Conservation (phyloP, 225 moss, liverwort and hornwort genomes). For the Physcomitrellopsis africana region DNA sequence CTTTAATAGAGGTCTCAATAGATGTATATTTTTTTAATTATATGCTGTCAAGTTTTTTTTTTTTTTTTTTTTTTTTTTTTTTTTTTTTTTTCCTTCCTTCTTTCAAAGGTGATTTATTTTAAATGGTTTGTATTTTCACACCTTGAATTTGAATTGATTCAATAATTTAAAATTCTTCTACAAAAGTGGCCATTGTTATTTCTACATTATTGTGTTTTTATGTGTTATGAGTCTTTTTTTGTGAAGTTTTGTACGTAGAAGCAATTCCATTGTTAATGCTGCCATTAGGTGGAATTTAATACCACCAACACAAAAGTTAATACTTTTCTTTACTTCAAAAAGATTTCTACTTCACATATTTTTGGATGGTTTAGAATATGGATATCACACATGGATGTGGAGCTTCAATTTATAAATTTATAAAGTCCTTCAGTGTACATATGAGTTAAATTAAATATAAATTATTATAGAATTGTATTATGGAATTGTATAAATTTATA, state of each 20-base stretch:
- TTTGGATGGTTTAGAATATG: no score
- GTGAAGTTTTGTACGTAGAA: conserved; percentile 42
- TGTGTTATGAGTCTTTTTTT: background rate
- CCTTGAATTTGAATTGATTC: conserved; percentile 4
- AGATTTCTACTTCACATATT: conserved; percentile 9
- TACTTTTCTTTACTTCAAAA: conserved; percentile 27
- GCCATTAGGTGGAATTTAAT: conserved; percentile 38
- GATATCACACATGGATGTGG: no score
- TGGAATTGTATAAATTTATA: no score
- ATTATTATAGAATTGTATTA: no score
- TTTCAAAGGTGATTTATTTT: background rate
- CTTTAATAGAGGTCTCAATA: conserved; percentile 51
- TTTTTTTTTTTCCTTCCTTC: no score
- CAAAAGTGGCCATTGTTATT: conserved; percentile 14
- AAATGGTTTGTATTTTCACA: conserved; percentile 5
- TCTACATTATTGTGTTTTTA: background rate
- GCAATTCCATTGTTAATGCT: conserved; percentile 46
- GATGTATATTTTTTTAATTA: conserved; percentile 45
- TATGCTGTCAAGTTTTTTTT: background rate
- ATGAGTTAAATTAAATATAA: no score
- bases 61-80: conserved; percentile 16
- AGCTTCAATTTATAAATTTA: no score
- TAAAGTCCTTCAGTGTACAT: no score
- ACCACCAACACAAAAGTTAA: conserved; percentile 48
- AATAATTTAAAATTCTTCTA: background rate